Conservation (phyloP, 345 rosid genomes). For the Luvunga scandens region DNA sequence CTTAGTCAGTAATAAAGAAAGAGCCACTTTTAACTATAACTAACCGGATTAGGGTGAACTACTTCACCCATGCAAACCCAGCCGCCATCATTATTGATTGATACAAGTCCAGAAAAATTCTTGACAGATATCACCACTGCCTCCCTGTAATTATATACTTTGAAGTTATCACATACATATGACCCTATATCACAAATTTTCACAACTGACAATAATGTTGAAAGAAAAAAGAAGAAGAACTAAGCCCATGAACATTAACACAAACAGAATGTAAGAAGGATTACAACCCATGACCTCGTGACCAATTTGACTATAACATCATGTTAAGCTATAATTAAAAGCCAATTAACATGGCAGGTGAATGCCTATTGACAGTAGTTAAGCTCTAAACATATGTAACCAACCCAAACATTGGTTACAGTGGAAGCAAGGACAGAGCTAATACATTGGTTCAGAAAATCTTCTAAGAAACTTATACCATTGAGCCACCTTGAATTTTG, state of each 20-base stretch:
- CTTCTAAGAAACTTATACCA: too few species aligned
- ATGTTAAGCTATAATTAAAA: background rate
- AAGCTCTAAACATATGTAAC: too few species aligned
- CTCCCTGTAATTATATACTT: slow-evolving; percentile 40
- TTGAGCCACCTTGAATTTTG: too few species aligned
- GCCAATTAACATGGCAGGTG: background rate
- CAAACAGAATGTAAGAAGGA: background rate
- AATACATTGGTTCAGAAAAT: too few species aligned
- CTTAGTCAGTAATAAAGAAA: background rate
- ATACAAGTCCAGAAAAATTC: slow-evolving; percentile 65
- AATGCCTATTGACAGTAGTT: too few species aligned
- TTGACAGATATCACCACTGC: slow-evolving; percentile 67
- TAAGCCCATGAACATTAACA: background rate
- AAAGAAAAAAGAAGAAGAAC: background rate
- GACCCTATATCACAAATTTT: background rate
- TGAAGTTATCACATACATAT: background rate
- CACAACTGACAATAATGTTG: background rate
- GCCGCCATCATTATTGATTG: slow-evolving; percentile 63
- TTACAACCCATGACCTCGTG: background rate
- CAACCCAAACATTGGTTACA: background rate
- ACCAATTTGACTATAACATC: background rate
- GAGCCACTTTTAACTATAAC: slow-evolving; percentile 13
- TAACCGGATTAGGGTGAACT: slow-evolving; percentile 63
- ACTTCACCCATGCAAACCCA: slow-evolving; percentile 62
- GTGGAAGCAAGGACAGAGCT: too few species aligned